Conservation (phyloP, 2,329 filamentous ascomycete genomes). For the Sphaerostilbella broomeana region DNA sequence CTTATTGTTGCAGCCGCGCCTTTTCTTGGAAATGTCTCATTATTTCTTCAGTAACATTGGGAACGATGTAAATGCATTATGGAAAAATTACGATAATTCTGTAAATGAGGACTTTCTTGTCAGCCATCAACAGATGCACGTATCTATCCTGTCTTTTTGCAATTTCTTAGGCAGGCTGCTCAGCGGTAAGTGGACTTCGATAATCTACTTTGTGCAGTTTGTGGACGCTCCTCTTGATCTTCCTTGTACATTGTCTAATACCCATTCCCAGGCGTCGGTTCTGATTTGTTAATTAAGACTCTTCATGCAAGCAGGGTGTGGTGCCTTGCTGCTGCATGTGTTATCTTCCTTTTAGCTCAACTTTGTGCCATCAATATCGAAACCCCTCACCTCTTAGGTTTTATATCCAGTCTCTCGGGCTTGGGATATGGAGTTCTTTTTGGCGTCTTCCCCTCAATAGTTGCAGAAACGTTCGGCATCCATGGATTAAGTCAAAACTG, state of each 20-base stretch:
- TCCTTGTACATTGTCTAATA: background rate
- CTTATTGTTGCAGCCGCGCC: background rate
- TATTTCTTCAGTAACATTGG: conserved; percentile 99
- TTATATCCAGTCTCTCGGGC: conserved; percentile 78
- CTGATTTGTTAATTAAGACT: conserved; percentile 79
- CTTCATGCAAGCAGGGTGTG: conserved; percentile 78
- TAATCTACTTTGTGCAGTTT: background rate
- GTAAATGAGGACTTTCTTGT: conserved; percentile 69
- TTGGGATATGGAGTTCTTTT: conserved; percentile 91
- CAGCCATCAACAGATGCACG: conserved; percentile 79
- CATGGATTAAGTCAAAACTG: conserved; percentile 88
- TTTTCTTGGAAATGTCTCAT: background rate
- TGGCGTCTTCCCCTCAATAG: conserved; percentile 84
- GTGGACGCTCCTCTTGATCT: background rate
- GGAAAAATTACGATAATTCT: conserved; percentile 74
- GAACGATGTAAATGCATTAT: conserved; percentile 79
- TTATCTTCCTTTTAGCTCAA: conserved; percentile 75
- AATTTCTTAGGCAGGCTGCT: conserved; percentile 77
- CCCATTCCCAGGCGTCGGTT: conserved; percentile 62
- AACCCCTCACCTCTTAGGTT: conserved; percentile 68
- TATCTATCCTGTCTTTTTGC: conserved; percentile 84
- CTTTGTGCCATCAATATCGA: conserved; percentile 66
- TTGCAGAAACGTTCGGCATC: conserved; percentile 86
- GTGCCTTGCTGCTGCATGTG: conserved; percentile 74
- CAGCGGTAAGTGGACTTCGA: conserved; percentile 50